These are phyloP conservation scores for Xerocomellus amylosporus DNA, from an alignment of 768 basidiomycete species.

Conservation along the genomic window DNA sequence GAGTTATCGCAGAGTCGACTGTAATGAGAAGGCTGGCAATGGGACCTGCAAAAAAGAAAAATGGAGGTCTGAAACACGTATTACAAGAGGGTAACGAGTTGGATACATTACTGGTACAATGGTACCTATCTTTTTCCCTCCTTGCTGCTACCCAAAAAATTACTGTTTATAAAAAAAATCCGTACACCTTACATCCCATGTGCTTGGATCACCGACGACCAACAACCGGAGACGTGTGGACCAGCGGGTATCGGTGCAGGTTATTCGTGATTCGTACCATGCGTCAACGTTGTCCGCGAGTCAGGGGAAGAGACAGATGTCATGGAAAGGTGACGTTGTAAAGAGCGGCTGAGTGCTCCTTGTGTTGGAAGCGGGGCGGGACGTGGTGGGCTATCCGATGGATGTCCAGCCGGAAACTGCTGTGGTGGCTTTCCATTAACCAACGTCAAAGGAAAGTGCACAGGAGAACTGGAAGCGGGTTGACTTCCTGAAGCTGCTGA, in stretches of 20 bases:
- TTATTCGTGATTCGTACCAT: conserved; percentile 15
- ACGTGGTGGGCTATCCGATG: conserved; percentile 4
- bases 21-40: neutral
- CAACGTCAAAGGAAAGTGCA: conserved; percentile 16
- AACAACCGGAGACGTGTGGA: neutral
- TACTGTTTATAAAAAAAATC: conserved; percentile 11
- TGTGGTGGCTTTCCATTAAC: conserved; percentile 33
- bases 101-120: conserved; percentile 27
- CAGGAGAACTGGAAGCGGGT: conserved; percentile 1
- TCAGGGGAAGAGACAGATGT: conserved; percentile 21
- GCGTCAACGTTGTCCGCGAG: conserved; percentile 22
- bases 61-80: neutral
- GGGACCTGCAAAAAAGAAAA: neutral
- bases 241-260: neutral
- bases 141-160: neutral
- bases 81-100: conserved; percentile 26
- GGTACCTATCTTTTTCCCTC: conserved; percentile 12
- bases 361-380: conserved; percentile 3
- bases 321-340: conserved; percentile 31
- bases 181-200: conserved; percentile 1
- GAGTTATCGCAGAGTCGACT: no score
- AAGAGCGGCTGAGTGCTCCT: conserved; percentile 16
- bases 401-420: conserved; percentile 28
- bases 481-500: conserved; percentile 1
- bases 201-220: neutral